Evolutionary conservation across 257 asterid species (phyloP), one percentile per base, ranked within the genome.

Genomic region (Ilex aquifolium): DNA sequence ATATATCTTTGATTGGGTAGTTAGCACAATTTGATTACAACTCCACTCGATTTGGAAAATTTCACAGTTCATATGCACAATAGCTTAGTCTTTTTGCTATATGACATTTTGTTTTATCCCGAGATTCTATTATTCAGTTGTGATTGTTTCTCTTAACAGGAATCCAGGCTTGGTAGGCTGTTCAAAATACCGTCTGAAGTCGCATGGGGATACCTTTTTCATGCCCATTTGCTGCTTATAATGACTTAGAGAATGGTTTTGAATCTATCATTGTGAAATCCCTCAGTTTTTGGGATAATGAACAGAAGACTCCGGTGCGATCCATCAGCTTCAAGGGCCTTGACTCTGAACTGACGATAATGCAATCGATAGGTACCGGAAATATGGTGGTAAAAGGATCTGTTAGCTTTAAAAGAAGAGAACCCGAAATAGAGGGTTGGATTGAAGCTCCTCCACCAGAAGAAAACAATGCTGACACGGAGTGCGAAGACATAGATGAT

Each of bases 171-270:
- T 56, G 60, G 56, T 30, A 66, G 69, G 67, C 68, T 71, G 64
- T 63, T 58, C 52, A 57, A 36, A 63, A 56, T 65, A 63, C 13
- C 68, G 32, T 65, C 57, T 72, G 63, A 74, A 76, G 46, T 77
- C 80, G 88, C 76, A 91, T 91, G 98, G 98, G 98, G 76, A 71
- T 80, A 74, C 57, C 83, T 44, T 78, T 76, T 72, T 88, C 95
- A 31, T 78, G 87, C 46, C 90, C 95, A 60, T 50, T 86, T 6
- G 74, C 83, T 14, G 68, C 72, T 62, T 76, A 63, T 53, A 76
- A 66, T 62, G 96, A 88, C 69, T 49, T 77, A 6, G 92, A 80
- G 57, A 73, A 71, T 13, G 86, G 74, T 31, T 64, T 85, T 63
- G 93, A 84, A 69, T 81, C 85, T 5, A 71, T 76, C 21, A 51